Evolutionary conservation across 2,329 filamentous ascomycete genomes (phyloP).

Genomic region (Cordyceps tenuipes): DNA sequence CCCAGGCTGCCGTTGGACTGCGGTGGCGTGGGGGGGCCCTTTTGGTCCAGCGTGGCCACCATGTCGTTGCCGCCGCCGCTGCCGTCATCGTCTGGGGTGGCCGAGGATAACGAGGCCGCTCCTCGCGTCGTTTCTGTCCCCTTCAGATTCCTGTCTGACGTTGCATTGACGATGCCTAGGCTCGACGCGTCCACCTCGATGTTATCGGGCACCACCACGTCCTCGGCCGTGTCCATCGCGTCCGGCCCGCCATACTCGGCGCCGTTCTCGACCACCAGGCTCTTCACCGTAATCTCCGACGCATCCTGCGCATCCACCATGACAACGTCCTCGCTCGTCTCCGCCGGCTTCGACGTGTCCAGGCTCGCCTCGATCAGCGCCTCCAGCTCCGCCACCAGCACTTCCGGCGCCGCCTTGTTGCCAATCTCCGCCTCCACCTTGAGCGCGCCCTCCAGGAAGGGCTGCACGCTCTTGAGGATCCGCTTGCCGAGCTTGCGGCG

Average conservation of each 20-base stretch:
- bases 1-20: conserved; percentile 52
- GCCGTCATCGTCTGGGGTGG: conserved; percentile 37
- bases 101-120: conserved; percentile 25
- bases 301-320: conserved; percentile 42
- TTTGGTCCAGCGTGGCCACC: conserved; percentile 13
- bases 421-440: conserved; percentile 75
- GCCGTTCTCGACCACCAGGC: conserved; percentile 18
- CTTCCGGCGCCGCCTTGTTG: conserved; percentile 59
- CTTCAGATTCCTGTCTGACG: conserved; percentile 16
- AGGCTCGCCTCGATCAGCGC: conserved; percentile 61
- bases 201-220: conserved; percentile 30
- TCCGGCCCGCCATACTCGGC: conserved; percentile 23
- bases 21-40: conserved; percentile 56
- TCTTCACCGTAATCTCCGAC: conserved; percentile 39
- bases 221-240: conserved; percentile 29
- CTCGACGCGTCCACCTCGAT: conserved; percentile 40
- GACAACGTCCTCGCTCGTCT: conserved; percentile 31
- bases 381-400: conserved; percentile 66
- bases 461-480: conserved; percentile 76
- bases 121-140: conserved; percentile 18
- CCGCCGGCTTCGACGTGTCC: conserved; percentile 38
- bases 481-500: conserved; percentile 79
- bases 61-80: conserved; percentile 32
- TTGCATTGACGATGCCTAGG: conserved; percentile 20
- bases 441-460: conserved; percentile 65